Conservation (phyloP, 306 rosid species). For the Adenanthera pavonina region DNA sequence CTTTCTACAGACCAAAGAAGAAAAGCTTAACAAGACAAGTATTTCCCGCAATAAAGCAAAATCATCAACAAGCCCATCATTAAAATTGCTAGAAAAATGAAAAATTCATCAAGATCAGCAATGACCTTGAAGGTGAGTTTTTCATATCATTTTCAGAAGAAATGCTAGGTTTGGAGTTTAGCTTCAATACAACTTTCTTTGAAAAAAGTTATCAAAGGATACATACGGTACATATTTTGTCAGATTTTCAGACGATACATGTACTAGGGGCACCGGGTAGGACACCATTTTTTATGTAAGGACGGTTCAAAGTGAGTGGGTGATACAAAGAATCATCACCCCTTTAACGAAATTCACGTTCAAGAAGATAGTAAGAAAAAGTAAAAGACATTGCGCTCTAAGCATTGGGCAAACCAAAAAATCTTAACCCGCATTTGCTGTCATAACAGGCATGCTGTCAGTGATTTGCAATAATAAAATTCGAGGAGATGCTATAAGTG, state of each 20-base stretch:
- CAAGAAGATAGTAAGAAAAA: neutral
- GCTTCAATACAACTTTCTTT: neutral
- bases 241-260: neutral
- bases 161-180: neutral
- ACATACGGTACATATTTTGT: too few species aligned
- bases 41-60: neutral
- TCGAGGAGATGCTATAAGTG: neutral
- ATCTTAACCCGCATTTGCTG: neutral
- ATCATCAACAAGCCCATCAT: neutral
- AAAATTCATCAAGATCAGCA: neutral
- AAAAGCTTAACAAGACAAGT: neutral
- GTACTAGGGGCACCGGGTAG: neutral
- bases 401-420: neutral
- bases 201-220: neutral
- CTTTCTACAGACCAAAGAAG: neutral
- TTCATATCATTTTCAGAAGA: neutral
- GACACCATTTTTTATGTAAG: neutral
- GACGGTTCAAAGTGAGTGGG: neutral
- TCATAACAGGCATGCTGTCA: neutral
- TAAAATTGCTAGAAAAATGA: neutral
- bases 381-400: neutral
- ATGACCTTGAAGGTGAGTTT: neutral
- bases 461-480: neutral
- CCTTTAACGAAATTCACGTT: neutral
- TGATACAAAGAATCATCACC: neutral